These are phyloP conservation scores for Cyberlindnera lachancei DNA, from an alignment of 805 yeast species.

Conservation along the genomic window DNA sequence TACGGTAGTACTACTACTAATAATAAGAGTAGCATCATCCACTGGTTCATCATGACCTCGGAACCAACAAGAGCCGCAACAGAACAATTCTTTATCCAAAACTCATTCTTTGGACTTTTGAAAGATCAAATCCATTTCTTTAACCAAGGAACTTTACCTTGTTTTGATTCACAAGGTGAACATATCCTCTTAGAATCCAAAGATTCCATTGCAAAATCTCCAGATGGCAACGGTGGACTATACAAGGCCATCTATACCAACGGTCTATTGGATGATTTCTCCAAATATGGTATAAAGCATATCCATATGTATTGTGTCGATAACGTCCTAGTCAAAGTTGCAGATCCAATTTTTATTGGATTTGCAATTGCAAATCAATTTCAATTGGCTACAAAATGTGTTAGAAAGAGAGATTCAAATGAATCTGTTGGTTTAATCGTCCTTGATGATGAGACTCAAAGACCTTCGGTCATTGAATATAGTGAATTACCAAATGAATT, in stretches of 20 bases:
- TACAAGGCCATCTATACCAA: conserved; percentile 72
- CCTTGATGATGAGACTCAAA: conserved; percentile 39
- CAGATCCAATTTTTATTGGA: conserved; percentile 84
- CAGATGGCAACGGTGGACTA: conserved; percentile 98
- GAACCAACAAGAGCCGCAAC: conserved; percentile 76
- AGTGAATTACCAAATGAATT: conserved; percentile 78
- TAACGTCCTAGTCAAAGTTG: conserved; percentile 83
- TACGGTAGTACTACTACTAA: conserved; percentile 21
- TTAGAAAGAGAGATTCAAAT: conserved; percentile 78
- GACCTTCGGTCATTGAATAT: conserved; percentile 91
- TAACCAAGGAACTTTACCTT: conserved; percentile 94
- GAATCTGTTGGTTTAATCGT: conserved; percentile 95
- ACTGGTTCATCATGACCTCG: conserved; percentile 95
- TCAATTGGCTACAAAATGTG: conserved; percentile 87
- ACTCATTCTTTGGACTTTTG: conserved; percentile 67
- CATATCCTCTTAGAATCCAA: conserved; percentile 58
- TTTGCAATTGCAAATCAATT: conserved; percentile 63
- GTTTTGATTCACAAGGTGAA: conserved; percentile 63
- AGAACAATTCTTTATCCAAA: conserved; percentile 53
- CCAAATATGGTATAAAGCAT: conserved; percentile 66
- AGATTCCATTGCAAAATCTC: conserved; percentile 65
- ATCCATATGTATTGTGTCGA: conserved; percentile 97
- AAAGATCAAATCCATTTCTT: conserved; percentile 62
- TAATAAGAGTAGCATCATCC: no score
- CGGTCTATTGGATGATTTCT: conserved; percentile 62